A percentile compares a stretch with the other conserved stretches of the same genome.
Conservation (phyloP, 306 rosid species). For the Ammopiptanthus mongolicus region DNA sequence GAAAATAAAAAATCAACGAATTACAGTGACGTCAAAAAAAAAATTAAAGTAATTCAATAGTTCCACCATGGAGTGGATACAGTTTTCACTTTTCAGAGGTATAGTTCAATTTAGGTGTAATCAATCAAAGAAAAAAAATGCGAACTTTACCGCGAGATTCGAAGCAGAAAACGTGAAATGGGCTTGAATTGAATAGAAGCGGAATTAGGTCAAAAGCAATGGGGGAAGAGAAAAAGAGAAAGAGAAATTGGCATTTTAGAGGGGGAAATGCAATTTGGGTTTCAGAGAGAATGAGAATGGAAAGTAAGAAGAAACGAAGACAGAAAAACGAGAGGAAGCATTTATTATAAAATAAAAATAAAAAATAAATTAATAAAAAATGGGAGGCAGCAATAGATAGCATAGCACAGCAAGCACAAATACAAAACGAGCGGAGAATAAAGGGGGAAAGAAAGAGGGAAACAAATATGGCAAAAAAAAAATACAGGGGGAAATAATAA, state of each 20-base stretch:
- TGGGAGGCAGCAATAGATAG: neutral
- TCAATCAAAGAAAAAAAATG: neutral
- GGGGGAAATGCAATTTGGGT: neutral
- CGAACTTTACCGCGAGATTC: slow-evolving; percentile 9
- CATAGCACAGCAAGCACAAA: neutral
- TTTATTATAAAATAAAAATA: neutral
- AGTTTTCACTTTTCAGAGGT: slow-evolving; percentile 11
- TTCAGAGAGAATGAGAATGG: slow-evolving; percentile 24
- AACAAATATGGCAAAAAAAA: neutral
- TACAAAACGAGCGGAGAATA: neutral
- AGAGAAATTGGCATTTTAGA: neutral
- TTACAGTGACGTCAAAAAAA: neutral
- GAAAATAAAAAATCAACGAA: slow-evolving; percentile 34
- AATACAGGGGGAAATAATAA: slow-evolving; percentile 3
- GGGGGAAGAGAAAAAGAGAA: neutral
- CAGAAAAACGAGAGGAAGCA: slow-evolving; percentile 1
- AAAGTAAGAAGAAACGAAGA: neutral
- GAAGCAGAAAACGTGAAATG: slow-evolving; percentile 9
- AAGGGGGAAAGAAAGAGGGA: neutral
- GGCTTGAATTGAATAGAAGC: neutral
- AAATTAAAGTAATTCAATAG: neutral
- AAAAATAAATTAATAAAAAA: neutral
- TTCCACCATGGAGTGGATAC: slow-evolving; percentile 3
- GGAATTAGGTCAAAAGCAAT: slow-evolving; percentile 29
- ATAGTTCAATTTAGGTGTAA: slow-evolving; percentile 24